Evolutionary conservation across 2,329 filamentous ascomycete genomes (phyloP), one percentile per base, ranked within the genome.

Genomic region (Trichoderma sp.): DNA sequence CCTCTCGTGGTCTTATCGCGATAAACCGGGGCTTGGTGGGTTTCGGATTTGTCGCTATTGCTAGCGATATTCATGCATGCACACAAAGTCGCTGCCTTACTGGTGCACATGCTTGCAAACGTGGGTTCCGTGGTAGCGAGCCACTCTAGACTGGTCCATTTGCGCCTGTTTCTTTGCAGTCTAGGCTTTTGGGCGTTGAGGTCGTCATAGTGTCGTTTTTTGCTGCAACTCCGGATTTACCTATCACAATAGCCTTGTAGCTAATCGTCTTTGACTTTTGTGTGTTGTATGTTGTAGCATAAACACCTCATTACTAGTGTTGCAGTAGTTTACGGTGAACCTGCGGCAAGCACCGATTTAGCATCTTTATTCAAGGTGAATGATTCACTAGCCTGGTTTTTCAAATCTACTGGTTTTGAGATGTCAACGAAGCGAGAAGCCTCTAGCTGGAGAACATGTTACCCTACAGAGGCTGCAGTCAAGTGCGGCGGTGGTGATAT

Each of bases 21-120:
- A 62, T 47, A 52, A 62, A 49, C 40, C 59, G 59, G 40, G 59
- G 47, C 31, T 43, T 43, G 19, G 59, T 33, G 19, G 47, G 47
- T 49, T 49, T 49, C n/a, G 19, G 47, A 49, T n/a, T 29, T n/a
- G 6, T 58, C 21, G 14, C 33, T 35, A 21, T 35, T 35, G 24
- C 29, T 52, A 31, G 59, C 47, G 40, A 21, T 31, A 52, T 62
- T 62, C 29, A 62, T 62, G 43, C 59, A 62, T 62, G 59, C 59
- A 62, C 19, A 47, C 29, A 47, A 62, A 24, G 59, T 62, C 59
- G 59, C 59, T 52, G 43, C 59, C 43, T 62, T 62, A 29, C 16
- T 47, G 59, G 59, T 62, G 59, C 59, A 62, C 35, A 62, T 62
- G 59, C 49, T 52, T 62, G 59, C 59, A 49, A 29, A 62, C 37